A percentile compares a stretch with the other conserved stretches of the same genome.
Conservation (phyloP, 805 yeast species). For the Zygoascus flipseniorum region DNA sequence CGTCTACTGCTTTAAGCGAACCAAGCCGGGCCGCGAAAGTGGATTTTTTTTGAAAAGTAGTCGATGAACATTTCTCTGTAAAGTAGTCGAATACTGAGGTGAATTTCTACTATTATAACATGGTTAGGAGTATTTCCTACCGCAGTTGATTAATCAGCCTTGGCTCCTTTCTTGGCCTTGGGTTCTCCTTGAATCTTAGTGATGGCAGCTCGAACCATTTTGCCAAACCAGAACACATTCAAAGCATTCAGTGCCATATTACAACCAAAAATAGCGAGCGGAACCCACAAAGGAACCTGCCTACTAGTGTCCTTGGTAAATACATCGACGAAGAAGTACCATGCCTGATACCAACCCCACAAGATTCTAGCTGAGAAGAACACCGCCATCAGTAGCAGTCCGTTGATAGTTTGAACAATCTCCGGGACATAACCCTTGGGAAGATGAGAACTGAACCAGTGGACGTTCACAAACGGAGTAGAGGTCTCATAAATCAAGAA, state of each 20-base stretch:
- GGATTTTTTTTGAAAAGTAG: too few relatives aligned
- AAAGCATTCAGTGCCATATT: constrained; percentile 58
- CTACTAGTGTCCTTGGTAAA: constrained; percentile 20
- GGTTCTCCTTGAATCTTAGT: background rate
- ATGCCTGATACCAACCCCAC: constrained; percentile 80
- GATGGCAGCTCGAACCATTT: constrained; percentile 55
- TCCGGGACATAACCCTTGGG: constrained; percentile 59
- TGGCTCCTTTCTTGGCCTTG: background rate
- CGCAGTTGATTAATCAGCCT: background rate
- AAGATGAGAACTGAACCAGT: constrained; percentile 80
- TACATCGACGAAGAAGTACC: constrained; percentile 41
- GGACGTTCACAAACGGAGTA: constrained; percentile 89
- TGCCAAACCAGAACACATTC: constrained; percentile 79
- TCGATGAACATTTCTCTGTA: too few relatives aligned
- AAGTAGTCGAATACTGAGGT: too few relatives aligned
- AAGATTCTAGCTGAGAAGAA: constrained; percentile 73
- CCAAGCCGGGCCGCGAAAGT: too few relatives aligned
- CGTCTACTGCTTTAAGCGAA: too few relatives aligned
- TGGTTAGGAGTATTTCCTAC: too few relatives aligned
- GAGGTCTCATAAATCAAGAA: constrained; percentile 81
- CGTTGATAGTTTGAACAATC: constrained; percentile 53
- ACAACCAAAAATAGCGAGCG: constrained; percentile 43
- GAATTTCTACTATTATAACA: too few relatives aligned
- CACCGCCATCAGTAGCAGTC: constrained; percentile 53
- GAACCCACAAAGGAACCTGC: constrained; percentile 38